phyloP scores from a whole-genome alignment of 192 early-diverging fungal species.

The Oehlia diaphana region DNA sequence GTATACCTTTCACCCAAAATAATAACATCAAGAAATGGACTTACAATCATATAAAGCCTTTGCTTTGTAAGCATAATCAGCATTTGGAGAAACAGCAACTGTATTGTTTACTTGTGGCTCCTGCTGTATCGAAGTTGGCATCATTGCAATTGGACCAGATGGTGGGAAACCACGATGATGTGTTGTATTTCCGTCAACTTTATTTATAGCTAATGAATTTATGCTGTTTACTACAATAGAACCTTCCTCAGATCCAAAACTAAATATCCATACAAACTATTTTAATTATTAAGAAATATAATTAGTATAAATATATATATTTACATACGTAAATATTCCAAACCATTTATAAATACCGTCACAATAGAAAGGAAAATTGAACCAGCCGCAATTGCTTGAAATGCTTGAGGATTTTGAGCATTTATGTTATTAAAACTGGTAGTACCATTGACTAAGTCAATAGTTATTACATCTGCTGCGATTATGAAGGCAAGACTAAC shows the following conservation, averaged over 20 bases:
- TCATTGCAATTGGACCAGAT: slow-evolving; percentile 35
- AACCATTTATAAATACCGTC: slow-evolving; percentile 30
- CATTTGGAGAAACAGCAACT: slow-evolving; percentile 46
- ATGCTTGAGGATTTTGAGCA: not conserved
- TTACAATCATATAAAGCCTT: slow-evolving; percentile 69
- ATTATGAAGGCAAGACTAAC: slow-evolving; percentile 25
- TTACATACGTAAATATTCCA: not conserved
- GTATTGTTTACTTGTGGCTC: slow-evolving; percentile 31
- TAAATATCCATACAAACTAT: slow-evolving; percentile 17
- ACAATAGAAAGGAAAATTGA: slow-evolving; percentile 41
- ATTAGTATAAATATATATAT: slow-evolving; percentile 9
- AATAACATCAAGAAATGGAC: slow-evolving; percentile 6
- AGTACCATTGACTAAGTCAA: not conserved
- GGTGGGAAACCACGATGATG: slow-evolving; percentile 39
- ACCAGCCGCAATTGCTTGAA: slow-evolving; percentile 36
- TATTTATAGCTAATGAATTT: not conserved
- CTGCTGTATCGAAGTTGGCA: slow-evolving; percentile 1
- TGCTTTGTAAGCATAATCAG: slow-evolving; percentile 60
- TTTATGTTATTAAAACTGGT: not conserved
- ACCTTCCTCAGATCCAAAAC: slow-evolving; percentile 12
- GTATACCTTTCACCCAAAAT: too few species aligned
- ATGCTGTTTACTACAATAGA: slow-evolving; percentile 3
- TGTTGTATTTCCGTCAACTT: slow-evolving; percentile 19
- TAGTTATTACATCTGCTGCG: not conserved
- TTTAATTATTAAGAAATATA: not conserved